Conservation (phyloP, 805 yeast species). For the Hanseniaspora nectarophila region DNA sequence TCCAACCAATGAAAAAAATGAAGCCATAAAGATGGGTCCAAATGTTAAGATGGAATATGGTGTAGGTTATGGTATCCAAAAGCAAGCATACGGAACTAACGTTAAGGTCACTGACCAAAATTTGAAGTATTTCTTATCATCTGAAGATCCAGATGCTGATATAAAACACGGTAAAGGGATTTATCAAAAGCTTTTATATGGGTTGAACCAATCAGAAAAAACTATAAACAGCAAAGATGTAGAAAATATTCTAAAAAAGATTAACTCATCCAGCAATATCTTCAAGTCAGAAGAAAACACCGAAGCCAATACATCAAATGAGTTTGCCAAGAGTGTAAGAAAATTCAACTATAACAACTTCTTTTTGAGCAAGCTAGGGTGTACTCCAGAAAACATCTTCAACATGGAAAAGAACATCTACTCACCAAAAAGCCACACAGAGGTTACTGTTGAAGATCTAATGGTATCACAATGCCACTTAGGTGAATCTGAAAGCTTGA, state of each 20-base stretch:
- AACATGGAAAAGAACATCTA: slow-evolving; percentile 55
- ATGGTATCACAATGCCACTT: slow-evolving; percentile 90
- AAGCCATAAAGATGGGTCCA: slow-evolving; percentile 9
- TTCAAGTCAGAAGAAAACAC: not conserved
- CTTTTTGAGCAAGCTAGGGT: slow-evolving; percentile 1
- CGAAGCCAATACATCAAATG: not conserved
- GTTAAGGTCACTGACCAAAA: slow-evolving; percentile 2
- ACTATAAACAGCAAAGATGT: not conserved
- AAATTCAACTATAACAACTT: slow-evolving; percentile 4
- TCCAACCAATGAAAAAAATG: not conserved
- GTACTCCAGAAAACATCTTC: slow-evolving; percentile 35
- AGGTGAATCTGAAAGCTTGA: slow-evolving; percentile 75
- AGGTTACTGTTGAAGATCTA: slow-evolving; percentile 55
- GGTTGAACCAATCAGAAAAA: not conserved
- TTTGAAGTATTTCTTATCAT: not conserved
- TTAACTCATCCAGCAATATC: not conserved
- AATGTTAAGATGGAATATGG: slow-evolving; percentile 9
- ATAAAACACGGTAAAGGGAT: not conserved
- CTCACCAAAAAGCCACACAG: slow-evolving; percentile 44
- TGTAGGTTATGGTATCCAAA: slow-evolving; percentile 14
- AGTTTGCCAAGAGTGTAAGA: not conserved
- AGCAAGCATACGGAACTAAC: slow-evolving; percentile 2
- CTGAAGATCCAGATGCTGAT: slow-evolving; percentile 5
- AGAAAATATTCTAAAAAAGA: slow-evolving; percentile 2
- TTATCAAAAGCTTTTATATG: slow-evolving; percentile 4